phyloP scores from a whole-genome alignment of 441 rosid genomes.

The Pelargonium australe region DNA sequence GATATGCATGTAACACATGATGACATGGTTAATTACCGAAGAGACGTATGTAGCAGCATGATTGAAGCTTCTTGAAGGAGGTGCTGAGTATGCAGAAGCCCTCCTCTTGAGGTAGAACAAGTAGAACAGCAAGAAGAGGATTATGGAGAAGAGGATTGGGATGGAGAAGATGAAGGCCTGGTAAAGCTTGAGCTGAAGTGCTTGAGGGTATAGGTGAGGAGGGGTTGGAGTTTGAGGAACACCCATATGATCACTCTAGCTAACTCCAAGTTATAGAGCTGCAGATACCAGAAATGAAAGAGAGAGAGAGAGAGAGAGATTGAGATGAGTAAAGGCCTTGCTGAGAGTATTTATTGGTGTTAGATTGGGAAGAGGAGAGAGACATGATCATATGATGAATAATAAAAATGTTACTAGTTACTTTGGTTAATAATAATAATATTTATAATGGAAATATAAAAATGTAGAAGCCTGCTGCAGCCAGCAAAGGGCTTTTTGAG shows the following conservation, averaged over 20 bases:
- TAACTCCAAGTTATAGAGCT: background rate
- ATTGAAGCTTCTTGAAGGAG: slow-evolving; percentile 35
- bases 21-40: slow-evolving; percentile 35
- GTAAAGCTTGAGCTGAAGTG: slow-evolving; percentile 79
- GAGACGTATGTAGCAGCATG: slow-evolving; percentile 38
- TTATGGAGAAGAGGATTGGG: slow-evolving; percentile 84
- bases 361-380: slow-evolving; percentile 20
- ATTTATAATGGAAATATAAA: slow-evolving; percentile 13
- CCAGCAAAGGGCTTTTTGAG: slow-evolving; percentile 25
- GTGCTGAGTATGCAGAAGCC: slow-evolving; percentile 47
- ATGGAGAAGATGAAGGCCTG: slow-evolving; percentile 96
- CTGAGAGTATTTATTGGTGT: slow-evolving; percentile 17
- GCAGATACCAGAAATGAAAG: background rate
- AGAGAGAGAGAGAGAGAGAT: background rate
- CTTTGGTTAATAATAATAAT: slow-evolving; percentile 15
- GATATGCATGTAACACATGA: background rate
- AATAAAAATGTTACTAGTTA: slow-evolving; percentile 16
- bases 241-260: slow-evolving; percentile 37
- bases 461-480: slow-evolving; percentile 9
- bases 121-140: slow-evolving; percentile 77
- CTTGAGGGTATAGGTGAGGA: slow-evolving; percentile 75
- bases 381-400: background rate
- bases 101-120: slow-evolving; percentile 93
- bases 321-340: slow-evolving; percentile 17
- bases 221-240: slow-evolving; percentile 49